Conservation (phyloP, 75 land plant species). For the Cupressus sempervirens region DNA sequence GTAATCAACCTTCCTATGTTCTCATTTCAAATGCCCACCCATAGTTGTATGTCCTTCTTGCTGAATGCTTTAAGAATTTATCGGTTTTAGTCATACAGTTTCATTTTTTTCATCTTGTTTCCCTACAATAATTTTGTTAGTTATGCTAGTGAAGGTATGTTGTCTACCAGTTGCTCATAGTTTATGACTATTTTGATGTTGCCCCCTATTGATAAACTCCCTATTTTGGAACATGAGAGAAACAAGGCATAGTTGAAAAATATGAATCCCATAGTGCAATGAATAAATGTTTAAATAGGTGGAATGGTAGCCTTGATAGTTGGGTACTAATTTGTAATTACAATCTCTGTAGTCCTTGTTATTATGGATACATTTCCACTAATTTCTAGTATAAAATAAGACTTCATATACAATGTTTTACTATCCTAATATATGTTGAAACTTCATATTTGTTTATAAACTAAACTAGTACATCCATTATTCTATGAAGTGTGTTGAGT, state of each 20-base stretch:
- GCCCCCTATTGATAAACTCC: not conserved
- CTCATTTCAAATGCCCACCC: conserved; percentile 50
- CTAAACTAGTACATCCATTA: no score
- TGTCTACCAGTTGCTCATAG: conserved; percentile 70
- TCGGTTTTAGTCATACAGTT: conserved; percentile 73
- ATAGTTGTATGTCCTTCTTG: conserved; percentile 44
- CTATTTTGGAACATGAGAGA: no score
- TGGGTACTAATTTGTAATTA: not conserved
- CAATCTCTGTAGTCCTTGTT: no score
- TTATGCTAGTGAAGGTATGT: conserved; percentile 50
- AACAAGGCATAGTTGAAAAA: no score
- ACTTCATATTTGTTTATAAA: no score
- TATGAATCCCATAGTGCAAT: no score
- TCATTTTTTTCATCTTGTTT: conserved; percentile 40
- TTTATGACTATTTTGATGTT: conserved; percentile 52
- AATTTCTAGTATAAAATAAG: no score
- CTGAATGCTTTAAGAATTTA: conserved; percentile 52
- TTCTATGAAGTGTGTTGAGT: no score
- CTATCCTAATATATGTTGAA: no score
- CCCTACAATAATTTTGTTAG: conserved; percentile 39
- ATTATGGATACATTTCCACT: no score
- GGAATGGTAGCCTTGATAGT: not conserved
- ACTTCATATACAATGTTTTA: no score
- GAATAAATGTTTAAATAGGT: not conserved
- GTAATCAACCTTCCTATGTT: conserved; percentile 21